A percentile compares a stretch with the other conserved stretches of the same genome.
phyloP scores from a whole-genome alignment of 352 stramenopile genomes.

The Phytophthora palmivora region DNA sequence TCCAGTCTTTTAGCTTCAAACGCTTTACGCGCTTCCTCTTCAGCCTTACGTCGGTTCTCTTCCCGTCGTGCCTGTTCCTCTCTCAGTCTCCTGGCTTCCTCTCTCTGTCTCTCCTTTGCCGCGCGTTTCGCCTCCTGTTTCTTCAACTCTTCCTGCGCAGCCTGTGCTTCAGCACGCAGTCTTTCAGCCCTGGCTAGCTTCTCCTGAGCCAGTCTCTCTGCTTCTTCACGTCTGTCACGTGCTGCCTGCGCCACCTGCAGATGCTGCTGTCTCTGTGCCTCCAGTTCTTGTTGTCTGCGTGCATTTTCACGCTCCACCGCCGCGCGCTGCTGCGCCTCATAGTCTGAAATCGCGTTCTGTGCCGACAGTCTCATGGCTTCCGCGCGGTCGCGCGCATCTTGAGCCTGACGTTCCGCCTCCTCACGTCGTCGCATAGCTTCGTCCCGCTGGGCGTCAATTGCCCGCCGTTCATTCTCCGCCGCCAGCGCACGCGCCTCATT shows the following conservation, averaged over 20 bases:
- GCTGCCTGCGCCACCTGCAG: slow-evolving; percentile 63
- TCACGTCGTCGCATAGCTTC: slow-evolving; percentile 54
- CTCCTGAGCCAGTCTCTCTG: slow-evolving; percentile 60
- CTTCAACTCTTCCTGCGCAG: slow-evolving; percentile 65
- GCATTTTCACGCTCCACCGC: slow-evolving; percentile 64
- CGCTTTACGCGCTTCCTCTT: slow-evolving; percentile 63
- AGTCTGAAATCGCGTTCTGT: slow-evolving; percentile 66
- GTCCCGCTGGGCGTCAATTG: slow-evolving; percentile 59
- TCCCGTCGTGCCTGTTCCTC: slow-evolving; percentile 70
- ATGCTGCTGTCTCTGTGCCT: slow-evolving; percentile 67
- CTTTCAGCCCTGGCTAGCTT: slow-evolving; percentile 63
- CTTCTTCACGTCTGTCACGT: slow-evolving; percentile 56
- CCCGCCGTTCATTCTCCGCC: slow-evolving; percentile 49
- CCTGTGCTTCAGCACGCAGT: slow-evolving; percentile 58
- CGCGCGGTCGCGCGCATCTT: slow-evolving; percentile 67
- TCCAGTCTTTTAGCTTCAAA: slow-evolving; percentile 74
- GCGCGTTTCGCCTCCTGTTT: slow-evolving; percentile 59
- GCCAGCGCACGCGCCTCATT: slow-evolving; percentile 25
- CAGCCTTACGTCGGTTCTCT: slow-evolving; percentile 61
- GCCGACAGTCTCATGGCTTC: slow-evolving; percentile 70
- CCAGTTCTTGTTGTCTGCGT: slow-evolving; percentile 67
- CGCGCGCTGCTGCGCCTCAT: slow-evolving; percentile 68
- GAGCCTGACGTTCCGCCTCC: slow-evolving; percentile 66
- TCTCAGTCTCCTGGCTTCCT: slow-evolving; percentile 58
- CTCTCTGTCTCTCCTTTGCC: slow-evolving; percentile 50